Conservation (phyloP, 192 early-diverging fungal genomes). For the Mortierella antarctica region DNA sequence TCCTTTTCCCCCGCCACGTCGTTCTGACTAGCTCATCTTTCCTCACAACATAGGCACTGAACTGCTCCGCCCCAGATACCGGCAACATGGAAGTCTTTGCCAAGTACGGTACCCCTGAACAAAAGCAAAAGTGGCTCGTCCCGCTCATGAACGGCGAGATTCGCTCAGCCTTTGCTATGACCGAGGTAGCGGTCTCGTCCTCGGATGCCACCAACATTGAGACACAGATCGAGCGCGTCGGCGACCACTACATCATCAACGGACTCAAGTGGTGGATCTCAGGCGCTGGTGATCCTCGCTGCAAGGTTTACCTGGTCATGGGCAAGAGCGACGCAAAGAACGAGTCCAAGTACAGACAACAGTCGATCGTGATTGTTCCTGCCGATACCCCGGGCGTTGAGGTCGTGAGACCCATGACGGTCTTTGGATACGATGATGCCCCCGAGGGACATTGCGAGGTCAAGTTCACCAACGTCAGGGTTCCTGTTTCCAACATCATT, state of each 20-base stretch:
- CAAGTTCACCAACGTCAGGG: slow-evolving; percentile 86
- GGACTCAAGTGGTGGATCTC: slow-evolving; percentile 99
- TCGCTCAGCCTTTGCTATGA: slow-evolving; percentile 99
- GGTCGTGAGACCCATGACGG: slow-evolving; percentile 84
- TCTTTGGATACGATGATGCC: slow-evolving; percentile 97
- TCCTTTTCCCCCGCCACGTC: neutral
- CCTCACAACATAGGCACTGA: slow-evolving; percentile 69
- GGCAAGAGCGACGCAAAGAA: slow-evolving; percentile 83
- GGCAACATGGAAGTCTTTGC: slow-evolving; percentile 99
- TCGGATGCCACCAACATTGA: slow-evolving; percentile 99
- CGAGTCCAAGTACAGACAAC: slow-evolving; percentile 83
- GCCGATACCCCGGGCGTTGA: slow-evolving; percentile 84
- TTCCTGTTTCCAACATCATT: slow-evolving; percentile 91
- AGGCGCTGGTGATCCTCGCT: slow-evolving; percentile 94
- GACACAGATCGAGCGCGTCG: slow-evolving; percentile 78
- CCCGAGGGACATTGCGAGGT: slow-evolving; percentile 98
- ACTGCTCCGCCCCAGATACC: slow-evolving; percentile 96
- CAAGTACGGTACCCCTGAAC: slow-evolving; percentile 89
- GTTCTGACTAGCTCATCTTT: neutral
- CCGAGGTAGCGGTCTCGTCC: slow-evolving; percentile 92
- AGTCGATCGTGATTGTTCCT: slow-evolving; percentile 91
- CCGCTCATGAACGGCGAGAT: slow-evolving; percentile 93
- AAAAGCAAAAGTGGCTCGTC: slow-evolving; percentile 83
- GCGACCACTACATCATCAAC: slow-evolving; percentile 75
- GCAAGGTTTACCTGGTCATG: slow-evolving; percentile 90